Percentiles rank a stretch among this genome's conserved stretches.
These are phyloP conservation scores for Cordyceps sp. DNA, from an alignment of 2,329 filamentous ascomycete genomes.

Conservation along the genomic window DNA sequence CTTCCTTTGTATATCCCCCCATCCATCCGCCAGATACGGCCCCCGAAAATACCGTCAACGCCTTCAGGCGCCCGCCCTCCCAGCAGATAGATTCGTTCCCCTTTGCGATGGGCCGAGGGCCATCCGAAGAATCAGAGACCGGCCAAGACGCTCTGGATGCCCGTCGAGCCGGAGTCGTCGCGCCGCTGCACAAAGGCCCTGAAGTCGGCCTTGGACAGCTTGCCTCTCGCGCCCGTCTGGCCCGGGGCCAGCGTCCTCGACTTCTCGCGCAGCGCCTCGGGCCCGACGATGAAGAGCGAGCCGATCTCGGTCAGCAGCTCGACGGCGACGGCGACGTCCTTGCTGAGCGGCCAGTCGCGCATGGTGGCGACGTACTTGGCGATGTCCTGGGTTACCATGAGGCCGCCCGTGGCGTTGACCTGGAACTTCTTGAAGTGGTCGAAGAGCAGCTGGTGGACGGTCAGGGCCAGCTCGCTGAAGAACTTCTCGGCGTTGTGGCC, in stretches of 20 bases:
- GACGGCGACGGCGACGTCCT: conserved; percentile 50
- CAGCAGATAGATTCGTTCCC: no score
- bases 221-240: conserved; percentile 27
- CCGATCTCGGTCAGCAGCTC: conserved; percentile 88
- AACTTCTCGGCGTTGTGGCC: conserved; percentile 73
- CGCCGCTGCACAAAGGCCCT: conserved; percentile 71
- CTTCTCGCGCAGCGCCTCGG: conserved; percentile 58
- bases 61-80: no score
- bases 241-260: conserved; percentile 38
- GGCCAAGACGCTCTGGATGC: conserved; percentile 69
- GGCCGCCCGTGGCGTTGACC: conserved; percentile 80
- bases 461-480: conserved; percentile 67
- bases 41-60: no score
- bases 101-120: no score
- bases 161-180: conserved; percentile 67
- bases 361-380: conserved; percentile 81
- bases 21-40: no score
- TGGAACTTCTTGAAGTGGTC: conserved; percentile 91
- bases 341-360: conserved; percentile 61
- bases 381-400: conserved; percentile 94
- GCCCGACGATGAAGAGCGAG: conserved; percentile 85
- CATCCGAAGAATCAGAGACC: conserved; percentile 28
- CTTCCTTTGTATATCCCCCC: neutral
- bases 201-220: conserved; percentile 51
- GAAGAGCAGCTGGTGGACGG: conserved; percentile 62